Evolutionary conservation across 768 basidiomycete species (phyloP).

Genomic region (Hemileccinum rubropunctum): DNA sequence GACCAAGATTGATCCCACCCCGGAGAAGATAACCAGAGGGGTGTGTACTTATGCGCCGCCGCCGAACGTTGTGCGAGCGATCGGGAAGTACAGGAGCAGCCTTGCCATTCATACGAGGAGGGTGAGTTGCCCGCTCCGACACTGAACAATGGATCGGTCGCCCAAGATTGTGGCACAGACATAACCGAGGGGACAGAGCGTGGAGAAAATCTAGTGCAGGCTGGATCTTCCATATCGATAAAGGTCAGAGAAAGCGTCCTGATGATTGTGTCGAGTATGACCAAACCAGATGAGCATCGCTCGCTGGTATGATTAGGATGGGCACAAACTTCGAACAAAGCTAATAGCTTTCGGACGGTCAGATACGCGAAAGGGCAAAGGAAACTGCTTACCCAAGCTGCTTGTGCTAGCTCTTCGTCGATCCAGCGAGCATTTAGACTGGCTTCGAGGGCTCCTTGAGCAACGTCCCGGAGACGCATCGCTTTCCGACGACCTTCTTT

Average conservation of each 20-base stretch:
- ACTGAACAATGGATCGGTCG: background rate
- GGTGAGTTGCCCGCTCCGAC: background rate
- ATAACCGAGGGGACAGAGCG: conserved; percentile 49
- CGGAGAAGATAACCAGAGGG: conserved; percentile 62
- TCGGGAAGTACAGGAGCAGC: conserved; percentile 48
- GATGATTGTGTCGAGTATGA: conserved; percentile 67
- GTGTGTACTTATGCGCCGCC: conserved; percentile 49
- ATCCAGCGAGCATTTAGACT: conserved; percentile 71
- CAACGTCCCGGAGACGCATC: conserved; percentile 59
- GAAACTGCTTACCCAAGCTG: conserved; percentile 61
- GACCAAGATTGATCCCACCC: conserved; percentile 60
- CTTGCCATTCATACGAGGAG: conserved; percentile 17
- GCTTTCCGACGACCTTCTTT: conserved; percentile 53
- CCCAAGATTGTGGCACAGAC: conserved; percentile 12
- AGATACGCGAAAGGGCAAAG: conserved; percentile 5
- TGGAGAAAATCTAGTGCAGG: conserved; percentile 46
- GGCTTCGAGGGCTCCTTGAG: conserved; percentile 67
- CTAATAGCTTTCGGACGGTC: conserved; percentile 47
- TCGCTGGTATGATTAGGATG: conserved; percentile 58
- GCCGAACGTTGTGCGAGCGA: conserved; percentile 54
- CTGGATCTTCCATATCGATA: conserved; percentile 57
- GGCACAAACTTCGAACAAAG: conserved; percentile 69
- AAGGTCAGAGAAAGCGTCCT: conserved; percentile 55
- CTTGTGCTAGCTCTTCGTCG: conserved; percentile 71
- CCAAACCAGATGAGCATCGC: conserved; percentile 55